These are phyloP conservation scores for Colletotrichum higginsianum DNA, from an alignment of 2,329 filamentous ascomycete genomes.

Conservation along the genomic window DNA sequence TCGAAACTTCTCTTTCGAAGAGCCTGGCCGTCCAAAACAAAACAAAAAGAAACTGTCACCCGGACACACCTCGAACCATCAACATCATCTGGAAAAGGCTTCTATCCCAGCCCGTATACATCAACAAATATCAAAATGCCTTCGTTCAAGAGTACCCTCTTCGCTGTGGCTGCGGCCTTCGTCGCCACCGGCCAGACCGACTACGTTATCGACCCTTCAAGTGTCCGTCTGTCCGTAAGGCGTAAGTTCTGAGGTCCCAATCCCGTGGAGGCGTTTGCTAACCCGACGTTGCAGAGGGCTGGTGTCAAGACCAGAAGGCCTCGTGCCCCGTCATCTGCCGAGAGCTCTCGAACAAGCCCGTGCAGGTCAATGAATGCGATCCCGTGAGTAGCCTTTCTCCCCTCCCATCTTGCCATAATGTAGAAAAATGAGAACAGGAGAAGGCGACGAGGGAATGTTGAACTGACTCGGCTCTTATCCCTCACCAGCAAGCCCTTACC, in stretches of 20 bases:
- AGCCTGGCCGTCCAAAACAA: too few species aligned
- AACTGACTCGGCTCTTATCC: conserved; percentile 3
- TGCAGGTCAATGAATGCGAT: conserved; percentile 76
- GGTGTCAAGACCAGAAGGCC: conserved; percentile 75
- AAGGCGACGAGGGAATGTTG: too few species aligned
- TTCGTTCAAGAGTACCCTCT: conserved; percentile 66
- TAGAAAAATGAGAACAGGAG: background rate
- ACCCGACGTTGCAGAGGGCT: conserved; percentile 62
- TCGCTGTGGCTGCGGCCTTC: conserved; percentile 70
- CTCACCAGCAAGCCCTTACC: conserved; percentile 68
- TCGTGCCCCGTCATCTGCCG: conserved; percentile 82
- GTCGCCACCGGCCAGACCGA: conserved; percentile 68
- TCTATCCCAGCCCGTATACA: conserved; percentile 6
- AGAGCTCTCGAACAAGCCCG: conserved; percentile 67
- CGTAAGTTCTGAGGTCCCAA: conserved; percentile 58
- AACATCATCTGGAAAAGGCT: background rate
- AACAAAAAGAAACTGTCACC: background rate
- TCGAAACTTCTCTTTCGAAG: too few species aligned
- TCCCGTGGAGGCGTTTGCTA: conserved; percentile 12
- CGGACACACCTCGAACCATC: background rate
- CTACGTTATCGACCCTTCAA: conserved; percentile 74
- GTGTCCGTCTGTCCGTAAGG: conserved; percentile 67
- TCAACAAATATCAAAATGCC: conserved; percentile 60
- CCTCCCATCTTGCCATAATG: background rate
- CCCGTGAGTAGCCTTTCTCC: conserved; percentile 61